A percentile compares a stretch with the other conserved stretches of the same genome.
These are phyloP conservation scores for Akanthomyces dipterigenus DNA, from an alignment of 2,329 filamentous ascomycete genomes.

Conservation along the genomic window DNA sequence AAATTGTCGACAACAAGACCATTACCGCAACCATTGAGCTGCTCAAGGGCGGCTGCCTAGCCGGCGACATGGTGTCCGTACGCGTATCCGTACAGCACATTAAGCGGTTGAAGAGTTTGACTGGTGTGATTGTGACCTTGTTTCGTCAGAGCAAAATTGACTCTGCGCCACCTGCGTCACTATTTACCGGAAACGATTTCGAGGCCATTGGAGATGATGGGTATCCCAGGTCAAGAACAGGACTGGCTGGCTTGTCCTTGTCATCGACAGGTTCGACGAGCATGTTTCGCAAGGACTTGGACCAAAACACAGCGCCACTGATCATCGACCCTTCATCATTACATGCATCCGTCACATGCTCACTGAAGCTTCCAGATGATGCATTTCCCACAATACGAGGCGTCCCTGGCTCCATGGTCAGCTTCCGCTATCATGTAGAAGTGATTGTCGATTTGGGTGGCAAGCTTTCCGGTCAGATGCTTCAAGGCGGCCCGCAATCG, in stretches of 20 bases:
- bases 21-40: constrained; percentile 85
- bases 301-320: constrained; percentile 80
- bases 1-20: constrained; percentile 58
- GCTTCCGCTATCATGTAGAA: constrained; percentile 89
- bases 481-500: constrained; percentile 55
- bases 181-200: constrained; percentile 45
- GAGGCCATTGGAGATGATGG: constrained; percentile 66
- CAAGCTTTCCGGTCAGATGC: constrained; percentile 62
- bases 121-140: constrained; percentile 86
- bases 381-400: constrained; percentile 85
- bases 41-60: constrained; percentile 72
- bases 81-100: constrained; percentile 80
- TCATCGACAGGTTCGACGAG: constrained; percentile 82
- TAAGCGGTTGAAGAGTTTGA: constrained; percentile 82
- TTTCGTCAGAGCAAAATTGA: constrained; percentile 90
- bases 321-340: constrained; percentile 79
- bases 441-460: constrained; percentile 89
- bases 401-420: constrained; percentile 89
- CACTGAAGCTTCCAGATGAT: constrained; percentile 81
- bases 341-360: constrained; percentile 72
- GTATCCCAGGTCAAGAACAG: constrained; percentile 81
- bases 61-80: constrained; percentile 76
- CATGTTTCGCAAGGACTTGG: constrained; percentile 91
- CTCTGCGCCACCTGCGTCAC: constrained; percentile 51
- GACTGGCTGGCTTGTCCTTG: constrained; percentile 77